Base-by-base conservation (phyloP, 192 early-diverging fungal genomes). In the Linnemannia exigua region DNA sequence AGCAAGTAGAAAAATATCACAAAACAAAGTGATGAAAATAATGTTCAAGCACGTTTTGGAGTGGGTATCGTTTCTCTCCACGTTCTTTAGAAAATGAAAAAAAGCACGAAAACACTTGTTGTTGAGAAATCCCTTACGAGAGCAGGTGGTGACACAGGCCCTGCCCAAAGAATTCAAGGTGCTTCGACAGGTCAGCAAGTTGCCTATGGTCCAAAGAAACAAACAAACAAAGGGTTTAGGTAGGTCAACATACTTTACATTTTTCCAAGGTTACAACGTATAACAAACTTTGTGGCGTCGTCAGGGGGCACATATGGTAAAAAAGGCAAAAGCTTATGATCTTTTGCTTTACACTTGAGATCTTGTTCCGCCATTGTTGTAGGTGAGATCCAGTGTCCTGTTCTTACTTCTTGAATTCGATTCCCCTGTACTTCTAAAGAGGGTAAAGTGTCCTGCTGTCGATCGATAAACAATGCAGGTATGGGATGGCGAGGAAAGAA, bases 61-160 rank as follows among this genome's bases (percentile, higher is more conserved):
- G 8, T 66, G n/a, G 12, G 3, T 36, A 48, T 12, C 11, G 11
- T 12, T 15, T 14, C 22, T 61, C 1, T 36, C 17, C 19, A 22
- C 50, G 17, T 51, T 0, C 50, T 5, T 52, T n/a, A n/a, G n/a
- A n/a, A n/a, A 46, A 46, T 8, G 44, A 4, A 46, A 4, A 46
- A 4, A 46, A 8, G 44, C 44, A 46, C 44, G 11, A n/a, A n/a
- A n/a, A n/a, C n/a, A n/a, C n/a, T n/a, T n/a, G n/a, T n/a, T n/a
- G n/a, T n/a, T n/a, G n/a, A n/a, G n/a, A n/a, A n/a, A n/a, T n/a
- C n/a, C n/a, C n/a, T 66, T 91, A 95, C 94, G 93, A 12, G 94
- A 94, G 77, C 94, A 95, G 12, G 89, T 92, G 9, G 94, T 95
- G 58, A 93, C 88, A 72, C 91, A 93, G 19, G 91, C 93, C 80